Conservation (phyloP, 2,329 filamentous ascomycete species). For the Aspergillus jensenii region DNA sequence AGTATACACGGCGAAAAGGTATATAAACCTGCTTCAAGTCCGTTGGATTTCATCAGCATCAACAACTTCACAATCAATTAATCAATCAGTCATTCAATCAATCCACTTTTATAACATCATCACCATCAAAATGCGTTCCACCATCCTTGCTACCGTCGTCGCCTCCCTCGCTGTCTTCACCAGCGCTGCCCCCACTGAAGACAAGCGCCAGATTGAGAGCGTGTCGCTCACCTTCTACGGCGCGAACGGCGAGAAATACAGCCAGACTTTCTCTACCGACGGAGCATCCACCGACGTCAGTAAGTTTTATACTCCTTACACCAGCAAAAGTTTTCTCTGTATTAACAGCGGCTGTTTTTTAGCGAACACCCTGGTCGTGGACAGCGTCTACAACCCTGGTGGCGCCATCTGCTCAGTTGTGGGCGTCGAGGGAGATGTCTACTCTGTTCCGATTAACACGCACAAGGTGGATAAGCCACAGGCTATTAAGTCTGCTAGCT, state of each 20-base stretch:
- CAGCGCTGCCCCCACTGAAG: not conserved
- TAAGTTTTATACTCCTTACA: not conserved
- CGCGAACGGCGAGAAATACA: not conserved
- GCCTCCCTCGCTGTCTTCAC: not conserved
- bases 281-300: not conserved
- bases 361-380: not conserved
- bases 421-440: not conserved
- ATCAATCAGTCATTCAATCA: not conserved
- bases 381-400: slow-evolving; percentile 6
- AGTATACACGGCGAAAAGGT: not conserved
- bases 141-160: not conserved
- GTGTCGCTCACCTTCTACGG: not conserved
- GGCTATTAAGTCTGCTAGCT: not conserved
- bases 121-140: not conserved
- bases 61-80: not conserved
- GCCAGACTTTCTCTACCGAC: slow-evolving; percentile 1
- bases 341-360: too few species aligned
- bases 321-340: too few species aligned
- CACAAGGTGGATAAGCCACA: slow-evolving; percentile 1
- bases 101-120: not conserved
- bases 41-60: not conserved
- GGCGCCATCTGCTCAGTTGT: slow-evolving; percentile 2
- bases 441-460: not conserved
- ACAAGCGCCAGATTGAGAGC: slow-evolving; percentile 3
- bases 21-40: not conserved